Percentiles rank a stretch among this genome's conserved stretches.
phyloP scores from a whole-genome alignment of 2,329 filamentous ascomycete genomes.

The Fusarium pilosicola region DNA sequence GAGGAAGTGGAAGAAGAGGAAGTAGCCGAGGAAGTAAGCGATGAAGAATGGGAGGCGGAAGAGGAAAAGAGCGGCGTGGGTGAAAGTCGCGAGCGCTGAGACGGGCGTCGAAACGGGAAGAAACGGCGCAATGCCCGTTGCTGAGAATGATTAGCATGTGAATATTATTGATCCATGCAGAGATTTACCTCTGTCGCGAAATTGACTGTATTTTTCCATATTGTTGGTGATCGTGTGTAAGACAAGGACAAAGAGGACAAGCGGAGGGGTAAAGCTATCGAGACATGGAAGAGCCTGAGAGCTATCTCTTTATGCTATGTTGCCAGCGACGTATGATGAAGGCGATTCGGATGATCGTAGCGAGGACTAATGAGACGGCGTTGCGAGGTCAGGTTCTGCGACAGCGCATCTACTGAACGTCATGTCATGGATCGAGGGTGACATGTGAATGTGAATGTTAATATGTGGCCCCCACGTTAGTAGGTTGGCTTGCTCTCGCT shows the following conservation, averaged over 20 bases:
- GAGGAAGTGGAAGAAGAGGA: constrained; percentile 83
- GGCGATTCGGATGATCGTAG: not conserved
- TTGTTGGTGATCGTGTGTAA: constrained; percentile 15
- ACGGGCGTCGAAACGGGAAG: constrained; percentile 79
- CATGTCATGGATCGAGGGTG: constrained; percentile 20
- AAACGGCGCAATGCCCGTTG: constrained; percentile 96
- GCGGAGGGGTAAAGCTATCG: constrained; percentile 29
- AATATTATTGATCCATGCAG: not conserved
- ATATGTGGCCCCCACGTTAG: constrained; percentile 25
- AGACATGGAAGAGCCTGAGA: constrained; percentile 34
- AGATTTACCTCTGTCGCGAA: constrained; percentile 80
- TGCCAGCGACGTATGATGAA: not conserved
- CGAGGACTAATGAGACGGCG: constrained; percentile 16
- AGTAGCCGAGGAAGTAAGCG: constrained; percentile 74
- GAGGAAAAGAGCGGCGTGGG: constrained; percentile 79
- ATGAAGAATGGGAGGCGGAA: constrained; percentile 83
- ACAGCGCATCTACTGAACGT: constrained; percentile 35
- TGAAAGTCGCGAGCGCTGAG: constrained; percentile 68
- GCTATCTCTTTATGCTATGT: constrained; percentile 5
- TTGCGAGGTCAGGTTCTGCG: constrained; percentile 29
- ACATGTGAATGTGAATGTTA: constrained; percentile 36
- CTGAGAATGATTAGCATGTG: constrained; percentile 56
- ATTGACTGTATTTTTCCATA: constrained; percentile 97
- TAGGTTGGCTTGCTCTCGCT: not conserved
- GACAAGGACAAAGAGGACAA: constrained; percentile 23